Base-by-base conservation (phyloP, 1,284 basidiomycete species). In the Fistulina hepatica region DNA sequence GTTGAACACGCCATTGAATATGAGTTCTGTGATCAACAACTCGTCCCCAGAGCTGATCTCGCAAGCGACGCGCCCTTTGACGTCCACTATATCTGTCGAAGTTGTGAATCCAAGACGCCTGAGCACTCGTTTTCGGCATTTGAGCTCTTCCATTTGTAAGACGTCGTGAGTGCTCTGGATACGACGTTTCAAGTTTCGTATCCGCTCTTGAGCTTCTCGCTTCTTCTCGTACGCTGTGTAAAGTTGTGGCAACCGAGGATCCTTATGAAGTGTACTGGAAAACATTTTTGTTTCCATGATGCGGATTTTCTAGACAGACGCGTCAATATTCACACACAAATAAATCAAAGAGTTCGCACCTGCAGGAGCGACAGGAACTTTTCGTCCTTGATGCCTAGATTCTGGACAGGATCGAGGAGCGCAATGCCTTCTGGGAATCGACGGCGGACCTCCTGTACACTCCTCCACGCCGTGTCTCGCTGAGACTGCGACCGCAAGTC, bases 11-110 rank as follows among this genome's bases (percentile, higher is more conserved):
- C 94, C 94, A 48, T 95, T 92, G 68, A 99, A 98, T 48, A 98
- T 85, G 56, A 99, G 73, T 59, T 99, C 95, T 1, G 95, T 98
- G 44, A 99, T 68, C 21, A 99, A 67, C 34, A 99, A 61, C 61
- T 99, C 95, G 54, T 99, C 95, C 10, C 95, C 95, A 1, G 93
- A 85, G 51, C 83, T 91, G 57, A 99, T 97, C 63, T 99, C 95
- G 58, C 95, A 99, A 12, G 95, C 95, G 1, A 98, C 95, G 30
- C 95, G 72, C 1, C 95, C 95, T 62, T 99, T 99, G 71, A 94
- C 82, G 56, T 97, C 93, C 10, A 97, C 91, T 37, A 98, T 94
- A 56, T 97, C 95, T 3, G 83, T 75, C 3, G 77, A 59, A 3
- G 74, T 83, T 1, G 91, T 93, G 63, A 98, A 98, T 0, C 86